Evolutionary conservation across 148 eudicot species (phyloP).

Genomic region (Rhododendron griersonianum): DNA sequence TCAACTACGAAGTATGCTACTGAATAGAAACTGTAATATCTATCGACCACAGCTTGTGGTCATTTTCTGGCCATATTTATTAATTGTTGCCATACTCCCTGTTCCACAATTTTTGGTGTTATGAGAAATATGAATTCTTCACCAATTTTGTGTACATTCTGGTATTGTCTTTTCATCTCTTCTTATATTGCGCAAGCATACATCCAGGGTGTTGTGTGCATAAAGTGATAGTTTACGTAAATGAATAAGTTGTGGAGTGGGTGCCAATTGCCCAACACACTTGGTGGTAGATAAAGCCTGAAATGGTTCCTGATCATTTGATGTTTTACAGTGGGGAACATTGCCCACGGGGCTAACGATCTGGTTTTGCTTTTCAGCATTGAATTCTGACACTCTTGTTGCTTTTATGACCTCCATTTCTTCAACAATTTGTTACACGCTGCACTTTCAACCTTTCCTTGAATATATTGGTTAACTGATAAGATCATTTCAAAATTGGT

Average conservation of each 20-base stretch:
- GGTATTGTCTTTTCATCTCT: not conserved
- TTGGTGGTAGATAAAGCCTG: not conserved
- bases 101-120: not conserved
- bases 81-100: not conserved
- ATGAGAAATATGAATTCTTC: not conserved
- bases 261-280: not conserved
- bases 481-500: not conserved
- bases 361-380: not conserved
- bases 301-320: not conserved
- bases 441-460: not conserved
- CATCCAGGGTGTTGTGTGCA: not conserved
- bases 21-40: not conserved
- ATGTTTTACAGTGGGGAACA: not conserved
- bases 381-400: not conserved
- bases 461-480: not conserved
- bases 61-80: not conserved
- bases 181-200: not conserved
- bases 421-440: not conserved
- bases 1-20: not conserved
- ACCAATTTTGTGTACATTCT: not conserved
- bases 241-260: not conserved
- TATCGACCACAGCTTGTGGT: not conserved
- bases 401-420: not conserved
- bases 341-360: not conserved
- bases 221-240: not conserved